These are phyloP conservation scores for Albifimbria verrucaria DNA, from an alignment of 2,329 filamentous ascomycete genomes.

Conservation along the genomic window DNA sequence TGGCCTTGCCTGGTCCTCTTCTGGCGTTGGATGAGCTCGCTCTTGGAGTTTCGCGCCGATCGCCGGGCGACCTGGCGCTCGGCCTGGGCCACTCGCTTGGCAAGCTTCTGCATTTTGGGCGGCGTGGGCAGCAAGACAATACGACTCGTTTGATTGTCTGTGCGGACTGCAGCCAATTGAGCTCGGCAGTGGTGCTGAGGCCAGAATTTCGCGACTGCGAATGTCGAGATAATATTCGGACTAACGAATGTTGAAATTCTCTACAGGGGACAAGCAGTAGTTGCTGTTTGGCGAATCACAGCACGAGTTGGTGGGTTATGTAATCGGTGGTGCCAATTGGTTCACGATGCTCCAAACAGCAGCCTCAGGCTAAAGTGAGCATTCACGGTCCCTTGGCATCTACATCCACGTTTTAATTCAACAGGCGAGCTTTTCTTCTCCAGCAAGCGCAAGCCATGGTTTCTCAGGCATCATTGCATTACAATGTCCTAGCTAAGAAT, in stretches of 20 bases:
- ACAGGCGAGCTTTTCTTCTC: too few species aligned
- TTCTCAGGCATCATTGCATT: too few species aligned
- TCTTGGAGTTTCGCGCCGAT: conserved; percentile 34
- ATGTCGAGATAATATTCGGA: conserved; percentile 21
- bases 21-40: conserved; percentile 23
- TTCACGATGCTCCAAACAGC: too few species aligned
- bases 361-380: too few species aligned
- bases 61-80: conserved; percentile 59
- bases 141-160: background rate
- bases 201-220: conserved; percentile 18
- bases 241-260: conserved; percentile 23
- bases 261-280: conserved; percentile 11
- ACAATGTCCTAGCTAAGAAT: too few species aligned
- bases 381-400: too few species aligned
- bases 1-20: conserved; percentile 28
- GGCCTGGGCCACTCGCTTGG: conserved; percentile 63
- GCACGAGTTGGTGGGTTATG: too few species aligned
- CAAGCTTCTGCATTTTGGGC: conserved; percentile 65
- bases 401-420: too few species aligned
- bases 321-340: too few species aligned
- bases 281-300: too few species aligned
- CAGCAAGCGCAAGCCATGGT: too few species aligned
- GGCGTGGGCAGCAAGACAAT: background rate
- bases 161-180: conserved; percentile 17
- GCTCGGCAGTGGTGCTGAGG: conserved; percentile 16